Conservation (phyloP, 2,329 filamentous ascomycete genomes). For the Lecanicillium sp. region DNA sequence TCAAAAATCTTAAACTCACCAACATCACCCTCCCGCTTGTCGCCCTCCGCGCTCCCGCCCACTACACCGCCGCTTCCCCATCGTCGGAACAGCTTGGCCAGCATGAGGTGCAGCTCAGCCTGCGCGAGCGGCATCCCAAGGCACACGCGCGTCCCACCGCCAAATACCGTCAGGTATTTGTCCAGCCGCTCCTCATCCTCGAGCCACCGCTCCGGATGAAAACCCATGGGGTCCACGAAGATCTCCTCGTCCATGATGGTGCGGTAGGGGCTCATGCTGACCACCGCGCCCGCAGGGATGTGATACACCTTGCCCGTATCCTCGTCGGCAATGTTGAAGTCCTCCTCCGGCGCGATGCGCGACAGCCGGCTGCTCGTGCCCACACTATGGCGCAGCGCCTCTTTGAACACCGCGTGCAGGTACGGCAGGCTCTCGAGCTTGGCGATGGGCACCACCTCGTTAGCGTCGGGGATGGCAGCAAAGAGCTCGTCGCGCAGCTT, state of each 20-base stretch:
- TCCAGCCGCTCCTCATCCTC: constrained; percentile 28
- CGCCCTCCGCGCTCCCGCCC: constrained; percentile 25
- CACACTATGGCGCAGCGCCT: constrained; percentile 44
- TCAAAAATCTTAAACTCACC: constrained; percentile 31
- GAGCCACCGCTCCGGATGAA: constrained; percentile 32
- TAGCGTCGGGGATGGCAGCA: constrained; percentile 26
- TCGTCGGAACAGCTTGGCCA: constrained; percentile 32
- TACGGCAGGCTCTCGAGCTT: constrained; percentile 35
- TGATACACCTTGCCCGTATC: constrained; percentile 23
- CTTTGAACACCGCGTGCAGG: constrained; percentile 45
- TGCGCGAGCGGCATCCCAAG: constrained; percentile 33
- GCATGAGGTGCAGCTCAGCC: constrained; percentile 32
- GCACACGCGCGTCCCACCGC: constrained; percentile 30
- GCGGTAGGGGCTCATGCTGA: constrained; percentile 33
- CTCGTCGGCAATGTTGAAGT: constrained; percentile 24
- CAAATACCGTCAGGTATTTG: constrained; percentile 29
- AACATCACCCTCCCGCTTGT: constrained; percentile 27
- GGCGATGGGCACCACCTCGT: constrained; percentile 23
- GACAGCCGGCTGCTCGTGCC: constrained; percentile 42
- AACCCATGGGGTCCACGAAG: constrained; percentile 27
- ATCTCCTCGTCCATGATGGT: constrained; percentile 29
- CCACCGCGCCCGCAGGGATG: constrained; percentile 28
- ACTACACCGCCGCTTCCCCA: constrained; percentile 31
- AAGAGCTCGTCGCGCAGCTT: constrained; percentile 32
- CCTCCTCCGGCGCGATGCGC: constrained; percentile 38